Base-by-base conservation (phyloP, 2,329 filamentous ascomycete genomes). In the Diaporthe sp. region DNA sequence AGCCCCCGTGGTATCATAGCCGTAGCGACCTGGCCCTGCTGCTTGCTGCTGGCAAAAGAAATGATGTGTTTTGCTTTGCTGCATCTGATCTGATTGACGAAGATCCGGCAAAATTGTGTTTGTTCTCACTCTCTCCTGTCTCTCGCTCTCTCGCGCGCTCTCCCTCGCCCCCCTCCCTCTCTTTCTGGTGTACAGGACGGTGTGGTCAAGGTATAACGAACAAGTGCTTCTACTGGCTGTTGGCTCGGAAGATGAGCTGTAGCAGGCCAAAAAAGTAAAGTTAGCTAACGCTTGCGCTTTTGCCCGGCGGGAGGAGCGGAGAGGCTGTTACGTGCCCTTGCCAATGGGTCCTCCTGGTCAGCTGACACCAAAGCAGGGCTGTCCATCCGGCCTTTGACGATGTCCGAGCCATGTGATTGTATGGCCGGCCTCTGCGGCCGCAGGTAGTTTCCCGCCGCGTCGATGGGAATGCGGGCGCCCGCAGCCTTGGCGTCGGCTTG, bases 341-440 rank as follows among this genome's bases (percentile, higher is more conserved):
- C 82, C 77, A 90, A 80, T 59, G 86, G 83, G 86, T 94, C 92
- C 59, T 88, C 88, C 80, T 89, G 85, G 78, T 91, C 89, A 73
- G 88, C 88, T 73, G 89, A 90, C 69, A 92, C 84, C 70, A 93
- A 84, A 39, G 88, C 86, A 35, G 93, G 92, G 81, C 91, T 94
- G 70, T 92, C 91, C 72, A 89, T 82, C 51, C 69, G 69, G 63
- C 72, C 69, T 72, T 74, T 75, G 42, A 75, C 72, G 56, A 75
- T 65, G 47, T 75, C 74, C 50, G 74, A 75, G 76, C 87, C 90
- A 25, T 88, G 87, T 63, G 83, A 86, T 73, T 92, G 84, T 78
- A 94, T 80, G n/a, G 83, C 81, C 51, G 91, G 91, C 73, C 92
- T 85, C 27, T 86, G 77, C 35, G 85, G 78, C 81, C 84, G 81